Conservation (phyloP, 352 stramenopile genomes). For the Phytophthora nicotianae region DNA sequence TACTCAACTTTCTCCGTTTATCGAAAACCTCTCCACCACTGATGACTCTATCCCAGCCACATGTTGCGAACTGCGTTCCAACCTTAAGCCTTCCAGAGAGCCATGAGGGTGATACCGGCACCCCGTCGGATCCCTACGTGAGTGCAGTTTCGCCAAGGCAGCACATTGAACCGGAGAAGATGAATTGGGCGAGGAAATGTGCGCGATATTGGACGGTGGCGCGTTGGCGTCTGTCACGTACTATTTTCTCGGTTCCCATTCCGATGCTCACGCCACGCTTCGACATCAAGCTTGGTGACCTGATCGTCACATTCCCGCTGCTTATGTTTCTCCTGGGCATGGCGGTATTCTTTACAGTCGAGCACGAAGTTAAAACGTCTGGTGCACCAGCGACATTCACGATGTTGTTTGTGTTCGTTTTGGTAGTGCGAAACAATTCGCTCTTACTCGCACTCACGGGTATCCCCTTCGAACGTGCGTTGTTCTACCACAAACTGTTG, state of each 20-base stretch:
- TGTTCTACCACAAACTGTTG: constrained; percentile 59
- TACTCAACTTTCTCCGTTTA: too few species aligned
- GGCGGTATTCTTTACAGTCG: constrained; percentile 3
- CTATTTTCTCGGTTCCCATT: constrained; percentile 21
- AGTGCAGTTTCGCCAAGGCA: background rate
- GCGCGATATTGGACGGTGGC: constrained; percentile 9
- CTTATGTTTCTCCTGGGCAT: background rate
- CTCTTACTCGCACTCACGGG: constrained; percentile 18
- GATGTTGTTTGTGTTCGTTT: constrained; percentile 35
- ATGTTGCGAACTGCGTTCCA: background rate
- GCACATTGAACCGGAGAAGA: background rate
- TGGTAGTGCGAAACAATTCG: constrained; percentile 50
- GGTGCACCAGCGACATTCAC: constrained; percentile 28
- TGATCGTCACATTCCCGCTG: constrained; percentile 27
- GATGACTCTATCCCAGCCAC: background rate
- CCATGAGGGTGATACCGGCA: background rate
- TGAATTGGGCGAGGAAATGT: background rate
- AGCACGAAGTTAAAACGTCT: constrained; percentile 9
- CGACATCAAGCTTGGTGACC: constrained; percentile 38
- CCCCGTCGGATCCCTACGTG: background rate
- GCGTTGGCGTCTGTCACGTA: constrained; percentile 22
- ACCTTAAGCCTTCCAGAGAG: background rate
- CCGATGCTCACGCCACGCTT: constrained; percentile 21
- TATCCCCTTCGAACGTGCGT: constrained; percentile 47
- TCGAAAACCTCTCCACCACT: background rate